These are phyloP conservation scores for Globisporangium nagaii DNA, from an alignment of 352 stramenopile genomes.

Conservation along the genomic window DNA sequence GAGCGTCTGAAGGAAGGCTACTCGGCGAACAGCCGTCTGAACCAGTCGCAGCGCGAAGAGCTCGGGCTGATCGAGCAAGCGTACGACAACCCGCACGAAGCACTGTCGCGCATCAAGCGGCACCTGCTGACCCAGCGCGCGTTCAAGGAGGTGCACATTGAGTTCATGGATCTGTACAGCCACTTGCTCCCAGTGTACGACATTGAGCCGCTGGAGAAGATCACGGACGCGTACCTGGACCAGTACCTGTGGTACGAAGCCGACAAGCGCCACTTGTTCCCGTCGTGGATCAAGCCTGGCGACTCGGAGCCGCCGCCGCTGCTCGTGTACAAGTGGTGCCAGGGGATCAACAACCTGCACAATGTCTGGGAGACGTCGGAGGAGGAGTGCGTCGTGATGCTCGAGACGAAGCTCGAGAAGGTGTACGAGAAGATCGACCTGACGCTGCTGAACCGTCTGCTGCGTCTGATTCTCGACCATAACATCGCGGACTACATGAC, in stretches of 20 bases:
- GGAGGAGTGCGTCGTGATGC: conserved; percentile 98
- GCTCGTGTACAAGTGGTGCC: conserved; percentile 99
- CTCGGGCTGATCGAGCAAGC: conserved; percentile 98
- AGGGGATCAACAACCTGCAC: conserved; percentile 99
- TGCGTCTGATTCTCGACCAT: conserved; percentile 99
- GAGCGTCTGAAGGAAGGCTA: conserved; percentile 99
- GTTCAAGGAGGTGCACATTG: conserved; percentile 99
- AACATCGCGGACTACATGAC: conserved; percentile 99
- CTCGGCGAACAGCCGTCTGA: conserved; percentile 95
- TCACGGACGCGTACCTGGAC: conserved; percentile 99
- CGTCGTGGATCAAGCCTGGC: conserved; percentile 99
- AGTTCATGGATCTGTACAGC: conserved; percentile 99
- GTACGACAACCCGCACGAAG: conserved; percentile 99
- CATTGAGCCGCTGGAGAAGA: conserved; percentile 99
- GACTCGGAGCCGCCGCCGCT: conserved; percentile 98
- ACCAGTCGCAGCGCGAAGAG: conserved; percentile 97
- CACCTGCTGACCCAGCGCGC: conserved; percentile 98
- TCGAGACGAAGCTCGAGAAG: conserved; percentile 99
- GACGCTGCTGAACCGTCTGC: conserved; percentile 96
- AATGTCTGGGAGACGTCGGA: conserved; percentile 97
- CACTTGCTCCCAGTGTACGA: conserved; percentile 99
- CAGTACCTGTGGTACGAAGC: conserved; percentile 99
- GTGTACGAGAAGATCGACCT: conserved; percentile 99
- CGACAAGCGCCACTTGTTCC: conserved; percentile 99
- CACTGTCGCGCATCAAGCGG: conserved; percentile 98